phyloP scores from a whole-genome alignment of 495 filamentous ascomycete species.

The Xylaria longipes region DNA sequence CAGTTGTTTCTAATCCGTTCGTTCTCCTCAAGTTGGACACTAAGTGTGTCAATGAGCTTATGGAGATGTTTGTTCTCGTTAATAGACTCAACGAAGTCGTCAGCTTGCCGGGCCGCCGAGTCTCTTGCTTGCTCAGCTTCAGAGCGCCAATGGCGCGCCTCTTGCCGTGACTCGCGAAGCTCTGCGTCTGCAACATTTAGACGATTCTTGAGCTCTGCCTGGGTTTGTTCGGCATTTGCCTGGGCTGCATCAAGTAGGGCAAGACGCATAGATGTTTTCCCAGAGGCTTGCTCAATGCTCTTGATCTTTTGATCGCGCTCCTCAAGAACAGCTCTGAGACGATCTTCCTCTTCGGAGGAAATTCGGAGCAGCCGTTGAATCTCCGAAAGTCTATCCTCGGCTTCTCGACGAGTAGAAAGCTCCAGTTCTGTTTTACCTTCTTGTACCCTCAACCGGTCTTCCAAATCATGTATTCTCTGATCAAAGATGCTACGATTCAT shows the following conservation, averaged over 20 bases:
- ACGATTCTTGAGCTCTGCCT: constrained; percentile 65
- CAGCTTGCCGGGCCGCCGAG: constrained; percentile 47
- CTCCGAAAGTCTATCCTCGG: constrained; percentile 76
- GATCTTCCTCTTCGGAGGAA: constrained; percentile 71
- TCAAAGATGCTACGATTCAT: constrained; percentile 57
- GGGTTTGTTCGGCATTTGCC: constrained; percentile 67
- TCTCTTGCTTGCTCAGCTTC: constrained; percentile 55
- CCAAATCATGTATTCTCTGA: constrained; percentile 54
- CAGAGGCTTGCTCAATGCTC: constrained; percentile 51
- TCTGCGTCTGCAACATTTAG: constrained; percentile 56
- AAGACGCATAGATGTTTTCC: constrained; percentile 63
- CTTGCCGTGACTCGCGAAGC: constrained; percentile 55
- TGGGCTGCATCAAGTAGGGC: constrained; percentile 68
- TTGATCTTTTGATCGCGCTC: constrained; percentile 63
- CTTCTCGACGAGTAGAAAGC: constrained; percentile 66
- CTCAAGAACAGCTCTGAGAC: constrained; percentile 71
- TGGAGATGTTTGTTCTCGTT: constrained; percentile 61
- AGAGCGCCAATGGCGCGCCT: constrained; percentile 55
- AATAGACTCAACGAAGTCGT: constrained; percentile 47
- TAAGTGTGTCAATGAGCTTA: constrained; percentile 70
- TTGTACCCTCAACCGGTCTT: constrained; percentile 49
- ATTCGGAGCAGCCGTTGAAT: constrained; percentile 71
- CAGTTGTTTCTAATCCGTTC: constrained; percentile 77
- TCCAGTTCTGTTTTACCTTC: constrained; percentile 61
- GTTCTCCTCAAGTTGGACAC: constrained; percentile 82